Evolutionary conservation across 768 basidiomycete genomes (phyloP).

Genomic region (Mycena maculata): DNA sequence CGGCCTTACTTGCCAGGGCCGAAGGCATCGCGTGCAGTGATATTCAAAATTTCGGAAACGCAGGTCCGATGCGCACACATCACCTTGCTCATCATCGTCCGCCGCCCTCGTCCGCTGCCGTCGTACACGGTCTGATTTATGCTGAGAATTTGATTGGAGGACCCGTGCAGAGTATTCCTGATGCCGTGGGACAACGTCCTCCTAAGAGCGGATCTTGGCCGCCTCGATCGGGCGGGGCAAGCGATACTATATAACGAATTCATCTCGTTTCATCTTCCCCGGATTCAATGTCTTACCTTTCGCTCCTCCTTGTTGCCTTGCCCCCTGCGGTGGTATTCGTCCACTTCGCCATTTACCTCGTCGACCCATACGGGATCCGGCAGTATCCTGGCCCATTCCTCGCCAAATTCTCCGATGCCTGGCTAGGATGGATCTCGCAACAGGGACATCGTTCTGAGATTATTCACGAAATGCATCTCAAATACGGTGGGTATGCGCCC

Average conservation of each 20-base stretch:
- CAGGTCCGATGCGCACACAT: too few species aligned
- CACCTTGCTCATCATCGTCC: too few species aligned
- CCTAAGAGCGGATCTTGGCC: slow-evolving; percentile 7
- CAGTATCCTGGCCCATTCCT: slow-evolving; percentile 74
- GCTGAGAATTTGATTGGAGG: neutral
- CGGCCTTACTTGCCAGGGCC: too few species aligned
- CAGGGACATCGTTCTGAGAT: slow-evolving; percentile 81
- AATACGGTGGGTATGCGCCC: slow-evolving; percentile 65
- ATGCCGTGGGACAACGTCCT: neutral
- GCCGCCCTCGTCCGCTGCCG: slow-evolving; percentile 11
- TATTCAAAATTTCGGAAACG: too few species aligned
- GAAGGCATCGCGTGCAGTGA: too few species aligned
- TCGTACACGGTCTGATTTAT: slow-evolving; percentile 1
- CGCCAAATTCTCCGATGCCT: slow-evolving; percentile 78
- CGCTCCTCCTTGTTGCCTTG: slow-evolving; percentile 20
- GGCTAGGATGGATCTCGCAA: slow-evolving; percentile 75
- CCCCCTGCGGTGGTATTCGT: slow-evolving; percentile 46
- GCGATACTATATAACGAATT: neutral
- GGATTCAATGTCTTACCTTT: slow-evolving; percentile 16
- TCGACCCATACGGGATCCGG: slow-evolving; percentile 70
- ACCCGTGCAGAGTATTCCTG: neutral
- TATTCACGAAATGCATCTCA: slow-evolving; percentile 78
- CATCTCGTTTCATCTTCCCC: neutral
- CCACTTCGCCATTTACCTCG: slow-evolving; percentile 62
- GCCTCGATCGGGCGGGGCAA: neutral